Evolutionary conservation across 176 grass and related monocot species (phyloP), one percentile per base, ranked within the genome.

Genomic region (Panicum miliaceum): DNA sequence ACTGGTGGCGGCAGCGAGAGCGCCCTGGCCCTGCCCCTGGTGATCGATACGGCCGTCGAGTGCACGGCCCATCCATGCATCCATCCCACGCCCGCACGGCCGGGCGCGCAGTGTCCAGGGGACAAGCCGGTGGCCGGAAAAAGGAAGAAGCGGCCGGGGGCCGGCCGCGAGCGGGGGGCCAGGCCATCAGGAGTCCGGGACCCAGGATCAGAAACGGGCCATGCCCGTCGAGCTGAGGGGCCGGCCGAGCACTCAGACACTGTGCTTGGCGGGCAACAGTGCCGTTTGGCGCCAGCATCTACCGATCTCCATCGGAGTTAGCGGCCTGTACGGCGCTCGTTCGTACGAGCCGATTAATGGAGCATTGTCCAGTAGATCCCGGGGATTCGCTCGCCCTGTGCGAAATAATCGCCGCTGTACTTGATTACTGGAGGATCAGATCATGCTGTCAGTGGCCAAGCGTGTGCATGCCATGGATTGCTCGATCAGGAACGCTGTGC

Each of bases 71-170:
- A 27, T 16, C 12, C 35, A 19, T 8, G 7, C 41, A 14, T 47
- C 2, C 11, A n/a, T 20, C 54, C 13, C 7, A 22, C 8, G 3
- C 56, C 22, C 56, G 66, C 67, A 11, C 48, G 72, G 8, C 32
- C 71, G 82, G 46, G 29, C 27, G 4, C 41, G 11, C 52, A 73
- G 68, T 38, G 75, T 78, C 73, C 37, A 61, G 23, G 62, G 54
- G 71, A 38, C 13, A 37, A 46, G 32, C 59, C 22, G 58, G 10
- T 34, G 23, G 16, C 11, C 34, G 66, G 29, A 54, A 54, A 36
- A 54, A 52, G 32, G 25, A 45, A 5, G 29, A 10, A 35, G 14
- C 58, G 3, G n/a, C 45, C 19, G 19, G 19, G 29, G 60, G 15
- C 64, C 63, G 63, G 64, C 64, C 34, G 64, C 65, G 11, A 26